phyloP scores from a whole-genome alignment of 148 eudicot species.

The Chenopodium album region DNA sequence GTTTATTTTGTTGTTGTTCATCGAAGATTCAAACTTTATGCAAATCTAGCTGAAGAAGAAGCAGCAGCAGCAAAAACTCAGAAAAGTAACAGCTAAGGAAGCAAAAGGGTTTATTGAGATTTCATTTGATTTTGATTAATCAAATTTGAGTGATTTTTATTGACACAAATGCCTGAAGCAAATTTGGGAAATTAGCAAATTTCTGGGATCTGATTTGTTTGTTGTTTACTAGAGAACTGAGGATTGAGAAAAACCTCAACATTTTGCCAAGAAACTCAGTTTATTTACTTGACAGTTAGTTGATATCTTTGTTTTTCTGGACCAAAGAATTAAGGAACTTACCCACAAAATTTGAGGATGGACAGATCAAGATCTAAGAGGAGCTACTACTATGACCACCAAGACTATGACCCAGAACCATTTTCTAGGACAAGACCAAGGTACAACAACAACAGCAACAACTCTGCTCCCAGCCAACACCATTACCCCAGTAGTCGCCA shows the following conservation, averaged over 20 bases:
- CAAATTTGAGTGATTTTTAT: slow-evolving; percentile 5
- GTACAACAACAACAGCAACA: slow-evolving; percentile 43
- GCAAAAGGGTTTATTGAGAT: background rate
- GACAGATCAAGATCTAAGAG: slow-evolving; percentile 95
- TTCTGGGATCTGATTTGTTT: slow-evolving; percentile 23
- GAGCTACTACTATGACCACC: slow-evolving; percentile 72
- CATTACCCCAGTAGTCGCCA: slow-evolving; percentile 44
- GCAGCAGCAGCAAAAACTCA: background rate
- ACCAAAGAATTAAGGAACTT: slow-evolving; percentile 11
- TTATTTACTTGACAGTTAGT: background rate
- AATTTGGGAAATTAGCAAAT: background rate
- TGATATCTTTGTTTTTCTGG: slow-evolving; percentile 11
- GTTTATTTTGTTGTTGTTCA: background rate
- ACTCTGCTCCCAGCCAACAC: slow-evolving; percentile 11
- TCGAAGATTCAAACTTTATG: slow-evolving; percentile 10
- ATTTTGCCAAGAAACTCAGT: background rate
- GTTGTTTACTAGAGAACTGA: background rate
- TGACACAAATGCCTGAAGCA: slow-evolving; percentile 23
- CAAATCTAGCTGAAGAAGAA: slow-evolving; percentile 10
- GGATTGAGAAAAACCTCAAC: background rate
- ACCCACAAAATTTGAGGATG: slow-evolving; percentile 33
- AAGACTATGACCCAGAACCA: slow-evolving; percentile 75
- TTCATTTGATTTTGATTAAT: background rate
- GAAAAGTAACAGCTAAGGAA: background rate
- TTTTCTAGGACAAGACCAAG: slow-evolving; percentile 55